phyloP scores from a whole-genome alignment of 805 yeast species.

The Starmerella vitae region DNA sequence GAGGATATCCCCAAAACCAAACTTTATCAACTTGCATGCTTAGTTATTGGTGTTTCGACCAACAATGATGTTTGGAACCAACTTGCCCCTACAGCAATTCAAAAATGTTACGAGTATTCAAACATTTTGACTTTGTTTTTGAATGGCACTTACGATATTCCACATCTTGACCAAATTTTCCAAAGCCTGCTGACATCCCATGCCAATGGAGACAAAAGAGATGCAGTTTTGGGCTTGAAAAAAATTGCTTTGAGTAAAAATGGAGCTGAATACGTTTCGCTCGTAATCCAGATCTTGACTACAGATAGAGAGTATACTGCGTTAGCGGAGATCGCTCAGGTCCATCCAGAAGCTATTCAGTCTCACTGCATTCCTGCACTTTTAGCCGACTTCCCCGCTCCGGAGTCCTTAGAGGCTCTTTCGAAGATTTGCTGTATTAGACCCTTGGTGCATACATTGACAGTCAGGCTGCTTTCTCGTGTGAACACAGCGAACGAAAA shows the following conservation, averaged over 20 bases:
- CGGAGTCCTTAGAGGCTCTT: conserved; percentile 32
- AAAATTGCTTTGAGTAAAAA: conserved; percentile 33
- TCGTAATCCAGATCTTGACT: conserved; percentile 14
- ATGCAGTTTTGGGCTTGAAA: conserved; percentile 52
- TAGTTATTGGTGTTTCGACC: conserved; percentile 8
- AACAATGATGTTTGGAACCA: conserved; percentile 7
- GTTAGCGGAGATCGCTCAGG: conserved; percentile 35
- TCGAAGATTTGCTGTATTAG: conserved; percentile 27
- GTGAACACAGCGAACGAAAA: conserved; percentile 19
- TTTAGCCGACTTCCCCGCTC: conserved; percentile 33
- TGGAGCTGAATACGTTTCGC: conserved; percentile 13
- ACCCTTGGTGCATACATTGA: conserved; percentile 29
- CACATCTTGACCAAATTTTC: conserved; percentile 54
- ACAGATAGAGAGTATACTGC: conserved; percentile 42
- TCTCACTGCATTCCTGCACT: conserved; percentile 42
- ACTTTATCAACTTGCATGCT: conserved; percentile 28
- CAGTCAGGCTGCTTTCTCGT: conserved; percentile 30
- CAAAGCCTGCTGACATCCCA: conserved; percentile 53
- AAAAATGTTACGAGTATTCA: conserved; percentile 3
- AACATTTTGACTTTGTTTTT: conserved; percentile 6
- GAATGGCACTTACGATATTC: conserved; percentile 23
- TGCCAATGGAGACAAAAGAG: conserved; percentile 50
- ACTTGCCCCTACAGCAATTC: conserved; percentile 37
- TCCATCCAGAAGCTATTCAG: conserved; percentile 32
- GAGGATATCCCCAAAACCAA: conserved; percentile 39